Base-by-base conservation (phyloP, 768 basidiomycete species). In the Rhizopogon roseolus region DNA sequence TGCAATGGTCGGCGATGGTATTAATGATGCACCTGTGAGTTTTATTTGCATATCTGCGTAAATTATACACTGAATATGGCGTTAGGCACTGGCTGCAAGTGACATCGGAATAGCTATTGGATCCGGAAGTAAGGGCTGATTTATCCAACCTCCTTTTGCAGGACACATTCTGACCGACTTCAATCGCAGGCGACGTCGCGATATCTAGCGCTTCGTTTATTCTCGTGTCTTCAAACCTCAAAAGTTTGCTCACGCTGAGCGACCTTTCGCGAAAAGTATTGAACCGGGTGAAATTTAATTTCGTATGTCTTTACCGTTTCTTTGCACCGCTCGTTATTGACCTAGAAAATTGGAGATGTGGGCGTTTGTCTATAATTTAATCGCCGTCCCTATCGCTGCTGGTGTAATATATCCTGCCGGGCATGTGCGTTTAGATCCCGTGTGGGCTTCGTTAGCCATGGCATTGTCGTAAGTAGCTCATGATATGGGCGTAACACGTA, bases 391-490 rank as follows among this genome's bases (percentile, higher is more conserved):
- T 0, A 76, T 93, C 45, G 90, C 91, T 2, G 90, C 88, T 1
- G 91, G 90, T 0, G 86, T 80, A 5, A 74, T 93, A 14, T 91
- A 89, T 64, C 85, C 88, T 6, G 76, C 78, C n/a, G 76, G 80
- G 10, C 82, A 82, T 55, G 74, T 76, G n/a, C 75, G 86, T 54
- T 81, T 84, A 51, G 75, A 75, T 36, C 90, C 92, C 2, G 87
- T 90, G 2, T 92, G 88, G 88, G 83, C 86, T 10, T 87, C 89
- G 1, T 68, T 90, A 9, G 82, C 86, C 0, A 92, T 91, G 90
- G 88, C 89, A 27, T 66, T 89, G 48, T 86, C 84, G 82, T 86
- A 61, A 72, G 82, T 54, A 10, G 32, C n/a, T 5, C 41, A 25
- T 19, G 34, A 41, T 40, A 22, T 36, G 25, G 57, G 50, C 40